Evolutionary conservation across 73 alveolate species (phyloP).

Genomic region (Paramecium pentaurelia): DNA sequence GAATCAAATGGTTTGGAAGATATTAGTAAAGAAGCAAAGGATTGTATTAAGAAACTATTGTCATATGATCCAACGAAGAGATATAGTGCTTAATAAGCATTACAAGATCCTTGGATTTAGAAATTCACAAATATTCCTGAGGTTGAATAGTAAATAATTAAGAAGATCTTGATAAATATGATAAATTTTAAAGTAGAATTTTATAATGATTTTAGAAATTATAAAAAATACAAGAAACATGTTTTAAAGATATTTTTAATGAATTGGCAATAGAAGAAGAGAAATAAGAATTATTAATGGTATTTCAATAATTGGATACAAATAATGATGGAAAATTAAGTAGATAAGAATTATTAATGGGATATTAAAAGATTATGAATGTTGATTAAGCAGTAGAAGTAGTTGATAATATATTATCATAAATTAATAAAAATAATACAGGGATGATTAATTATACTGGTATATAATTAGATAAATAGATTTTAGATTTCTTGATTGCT

Average conservation of each 20-base stretch:
- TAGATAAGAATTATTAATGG: slow-evolving; percentile 65
- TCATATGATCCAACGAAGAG: slow-evolving; percentile 64
- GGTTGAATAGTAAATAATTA: slow-evolving; percentile 28
- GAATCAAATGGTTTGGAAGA: slow-evolving; percentile 67
- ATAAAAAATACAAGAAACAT: slow-evolving; percentile 71
- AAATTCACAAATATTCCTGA: slow-evolving; percentile 4
- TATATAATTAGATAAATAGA: neutral
- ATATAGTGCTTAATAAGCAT: slow-evolving; percentile 71
- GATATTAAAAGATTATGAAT: slow-evolving; percentile 46
- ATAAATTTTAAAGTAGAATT: slow-evolving; percentile 60
- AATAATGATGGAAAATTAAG: slow-evolving; percentile 73
- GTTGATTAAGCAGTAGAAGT: slow-evolving; percentile 35
- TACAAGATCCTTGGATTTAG: slow-evolving; percentile 74
- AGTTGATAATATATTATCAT: slow-evolving; percentile 52
- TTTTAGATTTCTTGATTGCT: slow-evolving; percentile 53
- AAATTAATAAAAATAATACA: slow-evolving; percentile 55
- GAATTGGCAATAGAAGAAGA: slow-evolving; percentile 70
- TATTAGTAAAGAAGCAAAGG: slow-evolving; percentile 85
- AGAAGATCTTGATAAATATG: slow-evolving; percentile 65
- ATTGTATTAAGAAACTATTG: slow-evolving; percentile 73
- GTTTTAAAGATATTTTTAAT: slow-evolving; percentile 66
- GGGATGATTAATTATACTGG: slow-evolving; percentile 65
- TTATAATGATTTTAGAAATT: neutral
- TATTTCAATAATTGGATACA: slow-evolving; percentile 68
- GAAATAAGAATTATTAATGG: slow-evolving; percentile 59